Evolutionary conservation across 129 eudicot species (phyloP), one percentile per base, ranked within the genome.

Genomic region (Saposhnikovia divaricata): DNA sequence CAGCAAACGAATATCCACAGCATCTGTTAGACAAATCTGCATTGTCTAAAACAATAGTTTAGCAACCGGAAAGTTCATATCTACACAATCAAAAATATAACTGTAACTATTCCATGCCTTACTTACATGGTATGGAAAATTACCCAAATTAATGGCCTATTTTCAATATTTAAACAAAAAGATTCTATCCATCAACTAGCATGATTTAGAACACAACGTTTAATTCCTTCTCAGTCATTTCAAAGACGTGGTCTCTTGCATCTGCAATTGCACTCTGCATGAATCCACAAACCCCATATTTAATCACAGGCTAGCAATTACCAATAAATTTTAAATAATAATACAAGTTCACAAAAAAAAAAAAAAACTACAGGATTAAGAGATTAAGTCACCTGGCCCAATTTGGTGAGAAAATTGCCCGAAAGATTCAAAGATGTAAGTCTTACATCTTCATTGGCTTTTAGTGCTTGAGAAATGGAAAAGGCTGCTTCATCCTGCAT

Each of bases 401-500:
- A 77, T 83, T 95, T 95, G 43, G 97, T 92, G 74, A 92, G 83
- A 79, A 92, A 95, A 81, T 95, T 95, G 87, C 85, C 92, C 80
- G 89, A 82, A 77, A 95, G 96, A 86, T 92, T 92, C 79, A 95
- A 75, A 75, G 91, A 83, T 37, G 92, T 72, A 44, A 95, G 89
- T 59, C 96, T 87, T 71, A 95, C 98, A 82, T 95, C 98, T 80
- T 95, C 98, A 40, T 95, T 95, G 46, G 98, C 86, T 83, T 95
- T 95, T 47, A 95, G 88, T 80, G 98, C 98, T 87, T 92, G 97
- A 72, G 98, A 90, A 77, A 95, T 95, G 23, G 98, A 91, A 46
- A 92, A 95, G 23, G 98, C 98, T 63, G 97, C 98, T 86, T 85
- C 92, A 86, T 95, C 98, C 98, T 95, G 88, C 77, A 44, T 63